phyloP scores from a whole-genome alignment of 2,329 filamentous ascomycete genomes.

The Fusarium siculi region DNA sequence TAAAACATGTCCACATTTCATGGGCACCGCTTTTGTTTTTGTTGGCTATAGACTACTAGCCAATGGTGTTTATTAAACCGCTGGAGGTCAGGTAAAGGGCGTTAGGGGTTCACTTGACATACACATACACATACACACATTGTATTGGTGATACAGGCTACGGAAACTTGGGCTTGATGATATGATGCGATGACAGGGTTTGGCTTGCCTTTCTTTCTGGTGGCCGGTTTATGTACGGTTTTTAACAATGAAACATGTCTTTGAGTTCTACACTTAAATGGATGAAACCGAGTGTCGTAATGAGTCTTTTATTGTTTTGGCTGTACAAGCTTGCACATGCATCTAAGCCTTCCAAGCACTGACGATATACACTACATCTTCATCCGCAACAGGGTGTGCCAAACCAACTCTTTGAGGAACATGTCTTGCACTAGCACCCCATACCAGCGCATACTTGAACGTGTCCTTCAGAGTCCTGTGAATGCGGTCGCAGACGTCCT shows the following conservation, averaged over 20 bases:
- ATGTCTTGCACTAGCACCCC: constrained; percentile 96
- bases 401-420: constrained; percentile 93
- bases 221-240: constrained; percentile 36
- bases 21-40: constrained; percentile 27
- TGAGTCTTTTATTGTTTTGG: constrained; percentile 4
- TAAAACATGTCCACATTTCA: constrained; percentile 16
- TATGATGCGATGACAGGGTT: constrained; percentile 43
- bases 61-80: constrained; percentile 21
- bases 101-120: constrained; percentile 37
- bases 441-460: constrained; percentile 98
- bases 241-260: constrained; percentile 32
- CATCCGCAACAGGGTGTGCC: constrained; percentile 78
- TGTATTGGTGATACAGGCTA: constrained; percentile 33
- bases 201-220: constrained; percentile 33
- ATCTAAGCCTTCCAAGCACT: constrained; percentile 70
- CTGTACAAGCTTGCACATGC: neutral
- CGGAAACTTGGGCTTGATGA: constrained; percentile 43
- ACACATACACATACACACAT: constrained; percentile 22
- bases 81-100: constrained; percentile 36
- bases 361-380: constrained; percentile 76
- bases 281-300: neutral
- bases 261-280: neutral
- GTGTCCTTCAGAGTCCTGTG: constrained; percentile 96
- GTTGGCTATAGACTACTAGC: constrained; percentile 13
- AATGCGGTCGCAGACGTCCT: constrained; percentile 96